A percentile compares a stretch with the other conserved stretches of the same genome.
These are phyloP conservation scores for Cutaneotrichosporon sp. DNA, from an alignment of 1,284 basidiomycete genomes.

Conservation along the genomic window DNA sequence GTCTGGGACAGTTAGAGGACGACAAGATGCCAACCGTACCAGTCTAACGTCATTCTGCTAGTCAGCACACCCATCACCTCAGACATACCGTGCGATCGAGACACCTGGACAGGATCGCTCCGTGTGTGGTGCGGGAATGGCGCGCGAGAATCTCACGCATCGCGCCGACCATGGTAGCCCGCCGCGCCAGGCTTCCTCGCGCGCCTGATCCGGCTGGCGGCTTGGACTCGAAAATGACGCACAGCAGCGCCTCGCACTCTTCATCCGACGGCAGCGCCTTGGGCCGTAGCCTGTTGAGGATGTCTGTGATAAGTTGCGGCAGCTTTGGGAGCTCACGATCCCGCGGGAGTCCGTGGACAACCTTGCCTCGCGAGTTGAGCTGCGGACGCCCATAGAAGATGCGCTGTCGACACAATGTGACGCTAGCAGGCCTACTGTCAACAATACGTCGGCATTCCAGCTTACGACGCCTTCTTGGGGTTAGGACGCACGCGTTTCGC, in stretches of 20 bases:
- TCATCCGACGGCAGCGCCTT: neutral
- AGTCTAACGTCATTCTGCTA: slow-evolving; percentile 19
- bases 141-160: slow-evolving; percentile 33
- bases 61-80: slow-evolving; percentile 3
- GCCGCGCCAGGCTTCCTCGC: slow-evolving; percentile 1
- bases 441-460: neutral
- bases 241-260: slow-evolving; percentile 14
- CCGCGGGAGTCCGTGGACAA: slow-evolving; percentile 41
- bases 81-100: slow-evolving; percentile 20
- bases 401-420: slow-evolving; percentile 13
- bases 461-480: neutral
- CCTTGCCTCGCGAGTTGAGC: slow-evolving; percentile 16
- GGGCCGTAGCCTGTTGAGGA: slow-evolving; percentile 32
- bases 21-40: slow-evolving; percentile 1
- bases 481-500: neutral
- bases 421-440: slow-evolving; percentile 12
- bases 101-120: slow-evolving; percentile 20
- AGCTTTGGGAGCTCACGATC: slow-evolving; percentile 36
- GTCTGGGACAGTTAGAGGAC: neutral
- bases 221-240: slow-evolving; percentile 15
- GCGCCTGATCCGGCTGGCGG: neutral
- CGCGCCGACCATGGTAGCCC: slow-evolving; percentile 9
- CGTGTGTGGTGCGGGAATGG: slow-evolving; percentile 29
- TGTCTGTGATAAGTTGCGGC: slow-evolving; percentile 32
- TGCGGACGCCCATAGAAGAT: slow-evolving; percentile 50